Percentiles rank a stretch among this genome's conserved stretches.
These are phyloP conservation scores for Cryphonectria carpinicola DNA, from an alignment of 2,329 filamentous ascomycete species.

Conservation along the genomic window DNA sequence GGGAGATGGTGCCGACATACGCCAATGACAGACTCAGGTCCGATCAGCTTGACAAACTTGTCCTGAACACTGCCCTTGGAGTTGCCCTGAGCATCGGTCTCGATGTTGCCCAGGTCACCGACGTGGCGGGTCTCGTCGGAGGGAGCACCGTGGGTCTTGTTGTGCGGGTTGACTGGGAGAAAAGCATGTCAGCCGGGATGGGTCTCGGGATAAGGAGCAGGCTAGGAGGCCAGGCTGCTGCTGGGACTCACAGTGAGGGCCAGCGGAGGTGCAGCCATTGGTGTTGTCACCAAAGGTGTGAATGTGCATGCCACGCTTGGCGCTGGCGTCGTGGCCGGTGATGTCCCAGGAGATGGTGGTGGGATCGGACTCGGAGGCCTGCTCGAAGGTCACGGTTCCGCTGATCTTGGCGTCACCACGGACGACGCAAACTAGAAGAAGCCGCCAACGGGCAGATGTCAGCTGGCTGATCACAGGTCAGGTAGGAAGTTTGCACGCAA, in stretches of 20 bases:
- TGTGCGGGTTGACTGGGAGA: conserved; percentile 84
- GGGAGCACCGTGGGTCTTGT: conserved; percentile 90
- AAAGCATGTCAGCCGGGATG: conserved; percentile 22
- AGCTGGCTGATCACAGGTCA: background rate
- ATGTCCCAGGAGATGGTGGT: conserved; percentile 94
- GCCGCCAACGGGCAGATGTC: conserved; percentile 19
- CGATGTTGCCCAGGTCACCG: conserved; percentile 96
- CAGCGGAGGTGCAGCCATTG: conserved; percentile 98
- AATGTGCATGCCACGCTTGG: conserved; percentile 97
- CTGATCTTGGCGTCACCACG: conserved; percentile 96
- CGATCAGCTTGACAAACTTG: conserved; percentile 91
- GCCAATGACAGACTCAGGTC: conserved; percentile 91
- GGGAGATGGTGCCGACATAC: conserved; percentile 54
- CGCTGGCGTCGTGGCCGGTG: conserved; percentile 88
- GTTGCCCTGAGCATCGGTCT: conserved; percentile 92
- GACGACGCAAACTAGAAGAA: conserved; percentile 81
- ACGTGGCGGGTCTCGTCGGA: conserved; percentile 86
- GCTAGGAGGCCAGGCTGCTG: background rate
- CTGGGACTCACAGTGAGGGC: conserved; percentile 82
- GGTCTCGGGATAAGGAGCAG: background rate
- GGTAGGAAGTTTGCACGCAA: background rate
- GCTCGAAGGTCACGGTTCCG: conserved; percentile 94
- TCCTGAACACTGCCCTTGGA: conserved; percentile 80
- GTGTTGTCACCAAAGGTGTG: conserved; percentile 99
- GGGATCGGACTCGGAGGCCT: conserved; percentile 77